These are phyloP conservation scores for Neonectria hederae DNA, from an alignment of 2,329 filamentous ascomycete species.

Conservation along the genomic window DNA sequence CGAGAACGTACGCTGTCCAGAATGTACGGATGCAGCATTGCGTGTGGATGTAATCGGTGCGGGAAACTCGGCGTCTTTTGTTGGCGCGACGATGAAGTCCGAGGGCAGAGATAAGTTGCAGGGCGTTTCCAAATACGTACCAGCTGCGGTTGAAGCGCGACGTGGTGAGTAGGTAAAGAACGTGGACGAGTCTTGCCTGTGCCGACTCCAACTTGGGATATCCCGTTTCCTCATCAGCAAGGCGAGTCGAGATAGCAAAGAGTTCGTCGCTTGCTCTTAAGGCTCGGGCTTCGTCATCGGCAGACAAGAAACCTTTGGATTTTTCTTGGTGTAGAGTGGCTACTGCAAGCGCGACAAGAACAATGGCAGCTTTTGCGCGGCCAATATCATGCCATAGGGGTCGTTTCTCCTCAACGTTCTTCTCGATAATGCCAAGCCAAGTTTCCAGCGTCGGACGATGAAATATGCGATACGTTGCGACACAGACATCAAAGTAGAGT, in stretches of 20 bases:
- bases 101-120: slow-evolving; percentile 60
- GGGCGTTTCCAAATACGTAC: slow-evolving; percentile 66
- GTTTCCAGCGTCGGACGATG: slow-evolving; percentile 62
- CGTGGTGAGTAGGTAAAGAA: slow-evolving; percentile 66
- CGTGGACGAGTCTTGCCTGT: slow-evolving; percentile 66
- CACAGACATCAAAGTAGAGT: slow-evolving; percentile 68
- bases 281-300: slow-evolving; percentile 39
- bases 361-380: slow-evolving; percentile 56
- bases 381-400: slow-evolving; percentile 53
- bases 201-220: slow-evolving; percentile 64
- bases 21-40: slow-evolving; percentile 68
- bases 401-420: slow-evolving; percentile 48
- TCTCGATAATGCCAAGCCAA: slow-evolving; percentile 56
- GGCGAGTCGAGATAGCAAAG: slow-evolving; percentile 52
- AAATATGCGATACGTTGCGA: slow-evolving; percentile 67
- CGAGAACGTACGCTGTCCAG: slow-evolving; percentile 70
- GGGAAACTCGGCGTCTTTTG: slow-evolving; percentile 30
- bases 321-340: slow-evolving; percentile 57
- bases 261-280: slow-evolving; percentile 51
- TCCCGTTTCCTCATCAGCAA: slow-evolving; percentile 61
- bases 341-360: slow-evolving; percentile 59
- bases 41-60: slow-evolving; percentile 53
- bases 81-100: slow-evolving; percentile 46
- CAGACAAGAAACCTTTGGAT: slow-evolving; percentile 38
- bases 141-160: slow-evolving; percentile 69